These are phyloP conservation scores for Coemansia sp. DNA, from an alignment of 371 early-diverging fungal species.

Conservation along the genomic window DNA sequence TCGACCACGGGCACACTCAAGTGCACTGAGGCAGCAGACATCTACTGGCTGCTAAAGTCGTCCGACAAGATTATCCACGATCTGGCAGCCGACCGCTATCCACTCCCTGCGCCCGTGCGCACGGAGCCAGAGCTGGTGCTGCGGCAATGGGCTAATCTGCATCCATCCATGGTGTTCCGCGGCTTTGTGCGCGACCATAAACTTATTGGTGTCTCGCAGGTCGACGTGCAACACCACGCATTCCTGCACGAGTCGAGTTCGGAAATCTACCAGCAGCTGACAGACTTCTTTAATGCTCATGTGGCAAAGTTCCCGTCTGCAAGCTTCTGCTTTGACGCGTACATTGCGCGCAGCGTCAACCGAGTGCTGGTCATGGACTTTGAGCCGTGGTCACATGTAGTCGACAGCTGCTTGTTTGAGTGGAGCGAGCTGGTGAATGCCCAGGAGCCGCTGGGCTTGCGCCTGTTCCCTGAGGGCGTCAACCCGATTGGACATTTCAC, in stretches of 20 bases:
- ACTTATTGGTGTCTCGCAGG: slow-evolving; percentile 69
- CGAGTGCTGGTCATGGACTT: slow-evolving; percentile 82
- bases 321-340: slow-evolving; percentile 82
- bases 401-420: slow-evolving; percentile 75
- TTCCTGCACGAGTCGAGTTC: slow-evolving; percentile 65
- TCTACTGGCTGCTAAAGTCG: slow-evolving; percentile 83
- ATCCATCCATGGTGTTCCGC: slow-evolving; percentile 90
- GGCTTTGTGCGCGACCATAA: slow-evolving; percentile 76
- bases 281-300: slow-evolving; percentile 63
- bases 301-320: slow-evolving; percentile 62
- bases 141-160: slow-evolving; percentile 80
- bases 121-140: slow-evolving; percentile 66
- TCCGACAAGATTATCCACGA: slow-evolving; percentile 89
- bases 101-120: slow-evolving; percentile 55
- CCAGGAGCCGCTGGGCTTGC: slow-evolving; percentile 14
- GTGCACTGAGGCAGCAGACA: slow-evolving; percentile 74
- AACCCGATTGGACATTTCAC: slow-evolving; percentile 38
- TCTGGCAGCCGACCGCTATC: slow-evolving; percentile 52
- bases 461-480: slow-evolving; percentile 41
- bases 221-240: slow-evolving; percentile 73
- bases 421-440: slow-evolving; percentile 73
- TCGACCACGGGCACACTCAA: slow-evolving; percentile 72
- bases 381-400: slow-evolving; percentile 72
- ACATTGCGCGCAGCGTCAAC: slow-evolving; percentile 61
- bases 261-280: slow-evolving; percentile 60